These are phyloP conservation scores for Talaromyces sp. DNA, from an alignment of 2,329 filamentous ascomycete species.

Conservation along the genomic window DNA sequence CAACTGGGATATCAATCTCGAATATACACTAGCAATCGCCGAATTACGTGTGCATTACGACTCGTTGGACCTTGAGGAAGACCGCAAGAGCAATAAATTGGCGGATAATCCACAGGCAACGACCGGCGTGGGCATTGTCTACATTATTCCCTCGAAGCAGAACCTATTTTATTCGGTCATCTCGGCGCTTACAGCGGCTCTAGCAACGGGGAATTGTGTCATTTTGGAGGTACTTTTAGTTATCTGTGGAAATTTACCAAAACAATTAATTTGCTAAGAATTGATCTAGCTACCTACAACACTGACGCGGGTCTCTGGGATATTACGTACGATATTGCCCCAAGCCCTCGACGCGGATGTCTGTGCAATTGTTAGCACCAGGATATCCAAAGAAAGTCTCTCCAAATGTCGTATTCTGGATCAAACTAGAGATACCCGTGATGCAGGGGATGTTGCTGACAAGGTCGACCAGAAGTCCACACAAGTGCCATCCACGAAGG, in stretches of 20 bases:
- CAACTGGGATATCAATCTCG: background rate
- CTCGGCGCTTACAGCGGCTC: constrained; percentile 41
- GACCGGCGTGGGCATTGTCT: constrained; percentile 28
- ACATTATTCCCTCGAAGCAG: constrained; percentile 46
- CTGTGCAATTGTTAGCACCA: background rate
- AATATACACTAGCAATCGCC: background rate
- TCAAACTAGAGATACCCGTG: background rate
- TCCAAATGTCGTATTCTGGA: background rate
- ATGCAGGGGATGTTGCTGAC: background rate
- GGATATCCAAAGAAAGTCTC: background rate
- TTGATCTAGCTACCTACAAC: background rate
- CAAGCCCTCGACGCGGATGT: background rate
- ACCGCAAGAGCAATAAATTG: background rate
- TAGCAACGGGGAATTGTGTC: constrained; percentile 51
- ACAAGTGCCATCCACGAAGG: constrained; percentile 22
- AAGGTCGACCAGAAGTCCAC: background rate
- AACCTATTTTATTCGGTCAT: constrained; percentile 47
- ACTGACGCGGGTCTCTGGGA: background rate
- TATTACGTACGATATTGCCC: background rate
- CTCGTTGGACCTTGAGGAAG: background rate
- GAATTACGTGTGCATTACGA: background rate
- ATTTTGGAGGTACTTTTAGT: constrained; percentile 40
- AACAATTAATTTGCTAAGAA: background rate
- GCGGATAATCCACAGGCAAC: background rate
- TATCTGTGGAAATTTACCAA: background rate